These are phyloP conservation scores for Hyaloperonospora brassicae DNA, from an alignment of 352 stramenopile genomes.

Conservation along the genomic window DNA sequence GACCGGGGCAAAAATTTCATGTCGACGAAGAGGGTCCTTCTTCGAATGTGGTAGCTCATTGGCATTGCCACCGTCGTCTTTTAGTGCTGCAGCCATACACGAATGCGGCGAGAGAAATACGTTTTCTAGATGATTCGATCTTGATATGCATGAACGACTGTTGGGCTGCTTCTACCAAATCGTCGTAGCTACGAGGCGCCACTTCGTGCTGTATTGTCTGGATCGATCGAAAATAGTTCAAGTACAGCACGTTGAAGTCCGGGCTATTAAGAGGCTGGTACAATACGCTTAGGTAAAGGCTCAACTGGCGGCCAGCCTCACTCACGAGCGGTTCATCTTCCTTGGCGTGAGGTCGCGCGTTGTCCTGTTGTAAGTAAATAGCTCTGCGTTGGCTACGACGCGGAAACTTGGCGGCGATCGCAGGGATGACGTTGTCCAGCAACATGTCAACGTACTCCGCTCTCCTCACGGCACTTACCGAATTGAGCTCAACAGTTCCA, in stretches of 20 bases:
- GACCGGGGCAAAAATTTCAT: background rate
- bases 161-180: background rate
- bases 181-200: background rate
- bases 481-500: background rate
- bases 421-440: conserved; percentile 12
- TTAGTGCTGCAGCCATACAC: background rate
- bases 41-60: conserved; percentile 2
- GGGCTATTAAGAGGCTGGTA: conserved; percentile 22
- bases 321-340: conserved; percentile 7
- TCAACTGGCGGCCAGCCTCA: background rate
- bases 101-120: conserved; percentile 2
- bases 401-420: conserved; percentile 9
- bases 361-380: conserved; percentile 28
- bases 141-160: background rate
- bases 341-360: conserved; percentile 15
- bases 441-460: conserved; percentile 10
- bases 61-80: background rate
- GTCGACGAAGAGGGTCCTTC: background rate
- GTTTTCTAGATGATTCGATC: background rate
- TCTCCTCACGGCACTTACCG: background rate
- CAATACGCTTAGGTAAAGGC: conserved; percentile 10
- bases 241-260: conserved; percentile 23
- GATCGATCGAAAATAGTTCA: conserved; percentile 19
- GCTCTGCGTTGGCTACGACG: conserved; percentile 9
- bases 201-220: conserved; percentile 14